phyloP scores from a whole-genome alignment of 1,139 yeast species.

The Zygoascus hellenicus region DNA sequence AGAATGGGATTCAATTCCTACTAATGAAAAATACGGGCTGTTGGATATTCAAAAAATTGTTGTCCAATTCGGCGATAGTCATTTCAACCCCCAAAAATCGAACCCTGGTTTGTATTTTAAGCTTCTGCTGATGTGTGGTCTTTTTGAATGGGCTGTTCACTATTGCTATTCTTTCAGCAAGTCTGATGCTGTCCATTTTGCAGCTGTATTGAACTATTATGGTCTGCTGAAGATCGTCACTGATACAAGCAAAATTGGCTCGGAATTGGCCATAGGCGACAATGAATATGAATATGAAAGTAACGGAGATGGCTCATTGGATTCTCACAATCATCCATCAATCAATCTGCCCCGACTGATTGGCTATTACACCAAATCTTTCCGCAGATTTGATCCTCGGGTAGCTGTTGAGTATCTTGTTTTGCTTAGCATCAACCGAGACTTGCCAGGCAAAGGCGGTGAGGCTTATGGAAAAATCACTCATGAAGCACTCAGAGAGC shows the following conservation, averaged over 20 bases:
- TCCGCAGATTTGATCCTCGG: slow-evolving; percentile 80
- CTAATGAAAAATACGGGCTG: slow-evolving; percentile 68
- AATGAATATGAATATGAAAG: slow-evolving; percentile 7
- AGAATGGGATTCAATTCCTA: slow-evolving; percentile 39
- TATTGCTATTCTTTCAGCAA: slow-evolving; percentile 64
- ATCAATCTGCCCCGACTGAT: slow-evolving; percentile 36
- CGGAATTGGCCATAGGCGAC: slow-evolving; percentile 7
- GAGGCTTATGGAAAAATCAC: slow-evolving; percentile 44
- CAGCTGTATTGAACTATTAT: slow-evolving; percentile 72
- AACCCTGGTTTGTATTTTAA: slow-evolving; percentile 70
- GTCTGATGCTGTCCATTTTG: slow-evolving; percentile 84
- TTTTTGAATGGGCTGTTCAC: slow-evolving; percentile 76
- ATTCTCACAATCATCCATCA: slow-evolving; percentile 26
- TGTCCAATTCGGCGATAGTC: slow-evolving; percentile 64
- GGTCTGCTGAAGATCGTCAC: slow-evolving; percentile 57
- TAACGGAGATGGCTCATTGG: slow-evolving; percentile 19
- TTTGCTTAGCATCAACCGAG: slow-evolving; percentile 53
- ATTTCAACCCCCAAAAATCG: slow-evolving; percentile 58
- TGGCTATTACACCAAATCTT: slow-evolving; percentile 59
- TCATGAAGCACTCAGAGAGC: slow-evolving; percentile 77
- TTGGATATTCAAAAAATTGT: slow-evolving; percentile 69
- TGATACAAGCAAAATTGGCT: slow-evolving; percentile 18
- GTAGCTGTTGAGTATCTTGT: slow-evolving; percentile 86
- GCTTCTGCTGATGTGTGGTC: slow-evolving; percentile 66
- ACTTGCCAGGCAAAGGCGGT: slow-evolving; percentile 24